phyloP scores from a whole-genome alignment of 2,329 filamentous ascomycete species.

The Fusarium sp. region DNA sequence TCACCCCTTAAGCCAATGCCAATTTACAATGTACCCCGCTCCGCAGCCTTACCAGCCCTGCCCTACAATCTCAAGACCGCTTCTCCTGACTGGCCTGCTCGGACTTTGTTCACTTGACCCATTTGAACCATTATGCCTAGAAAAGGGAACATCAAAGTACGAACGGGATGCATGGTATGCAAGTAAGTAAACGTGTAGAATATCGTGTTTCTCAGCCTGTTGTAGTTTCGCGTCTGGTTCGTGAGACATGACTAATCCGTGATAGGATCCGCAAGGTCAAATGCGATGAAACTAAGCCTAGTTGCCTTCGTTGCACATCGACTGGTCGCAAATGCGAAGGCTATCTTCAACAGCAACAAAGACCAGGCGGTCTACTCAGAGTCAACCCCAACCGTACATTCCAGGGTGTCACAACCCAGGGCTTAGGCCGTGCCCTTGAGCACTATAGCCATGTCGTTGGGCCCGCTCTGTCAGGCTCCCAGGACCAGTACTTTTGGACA shows the following conservation, averaged over 20 bases:
- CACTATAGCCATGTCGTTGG: conserved; percentile 10
- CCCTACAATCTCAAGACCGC: too few species aligned
- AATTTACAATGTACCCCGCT: too few species aligned
- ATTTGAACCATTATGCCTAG: not conserved
- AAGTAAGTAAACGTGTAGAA: not conserved
- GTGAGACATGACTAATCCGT: too few species aligned
- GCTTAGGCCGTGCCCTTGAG: conserved; percentile 7
- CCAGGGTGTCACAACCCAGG: not conserved
- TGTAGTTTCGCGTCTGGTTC: too few species aligned
- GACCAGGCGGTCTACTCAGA: not conserved
- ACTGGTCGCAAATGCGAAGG: conserved; percentile 11
- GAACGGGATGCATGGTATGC: conserved; percentile 9
- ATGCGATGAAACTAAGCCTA: conserved; percentile 10
- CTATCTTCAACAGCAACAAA: not conserved
- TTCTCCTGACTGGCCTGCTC: too few species aligned
- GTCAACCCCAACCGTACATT: not conserved
- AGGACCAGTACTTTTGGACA: conserved; percentile 12
- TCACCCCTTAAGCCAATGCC: too few species aligned
- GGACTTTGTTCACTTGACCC: too few species aligned
- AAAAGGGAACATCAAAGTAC: conserved; percentile 10
- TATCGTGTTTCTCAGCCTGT: too few species aligned
- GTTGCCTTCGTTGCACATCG: conserved; percentile 8
- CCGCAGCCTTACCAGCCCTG: too few species aligned
- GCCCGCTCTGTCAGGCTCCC: not conserved
- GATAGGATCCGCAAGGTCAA: conserved; percentile 11